Base-by-base conservation (phyloP, 305 asterid species). In the Solanum hybrid region DNA sequence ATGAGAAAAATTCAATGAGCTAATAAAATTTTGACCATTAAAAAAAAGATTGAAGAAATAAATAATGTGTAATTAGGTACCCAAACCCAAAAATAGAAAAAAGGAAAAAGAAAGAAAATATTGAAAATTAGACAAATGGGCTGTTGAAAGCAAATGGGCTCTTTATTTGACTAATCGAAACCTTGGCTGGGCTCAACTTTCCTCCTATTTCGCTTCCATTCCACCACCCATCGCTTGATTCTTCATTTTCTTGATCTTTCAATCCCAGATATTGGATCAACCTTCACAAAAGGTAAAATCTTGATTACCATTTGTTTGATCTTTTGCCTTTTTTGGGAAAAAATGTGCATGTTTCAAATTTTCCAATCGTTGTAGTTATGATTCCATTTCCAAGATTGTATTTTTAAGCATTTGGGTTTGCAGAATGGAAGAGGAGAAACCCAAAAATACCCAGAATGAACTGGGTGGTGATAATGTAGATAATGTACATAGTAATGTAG, bases 401-500 rank as follows among this genome's bases (percentile, higher is more conserved):
- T 31, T 31, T 84, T 51, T 51, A 8, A 51, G 88, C 88, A 88
- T 57, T 76, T 88, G 86, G 92, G 90, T 92, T 86, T 92, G 39
- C 76, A 28, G 91, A 90, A 86, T 24, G 61, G 89, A 87, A 42
- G 89, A 91, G 86, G 97, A 88, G 77, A 82, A 88, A 61, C 87
- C 90, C 61, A 78, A 35, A 51, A n/a, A 22, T 79, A 79, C 61
- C 61, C 85, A 79, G 85, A 36, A n/a, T 51, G 76, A 93, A 83
- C 73, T 83, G 36, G 87, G 73, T 3, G 87, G 73, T 92, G 90
- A 91, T 86, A 89, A 78, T 89, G 91, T 87, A 57, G 94, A 94
- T 90, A 91, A 79, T 90, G 92, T 89, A 81, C 92, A 88, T 89
- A 88, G 91, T 89, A 92, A 89, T 90, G 91, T 46, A 90, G 94